These are phyloP conservation scores for Eucalyptus viminalis DNA, from an alignment of 345 rosid genomes.

Conservation along the genomic window DNA sequence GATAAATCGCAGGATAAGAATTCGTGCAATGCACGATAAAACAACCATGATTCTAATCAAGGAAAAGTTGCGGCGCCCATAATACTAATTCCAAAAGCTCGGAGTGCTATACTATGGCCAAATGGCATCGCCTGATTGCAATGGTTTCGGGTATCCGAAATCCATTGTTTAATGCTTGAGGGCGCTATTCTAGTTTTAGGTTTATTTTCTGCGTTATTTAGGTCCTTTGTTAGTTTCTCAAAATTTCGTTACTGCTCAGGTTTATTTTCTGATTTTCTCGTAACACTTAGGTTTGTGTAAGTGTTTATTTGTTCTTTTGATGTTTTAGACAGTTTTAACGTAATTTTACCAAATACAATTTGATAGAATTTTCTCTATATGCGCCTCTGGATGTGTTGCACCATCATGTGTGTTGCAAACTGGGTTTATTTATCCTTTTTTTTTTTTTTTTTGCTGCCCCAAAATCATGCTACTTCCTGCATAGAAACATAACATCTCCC, in stretches of 20 bases:
- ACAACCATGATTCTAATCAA: not conserved
- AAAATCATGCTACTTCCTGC: not conserved
- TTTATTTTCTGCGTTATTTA: rapidly evolving
- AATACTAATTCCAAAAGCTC: not conserved
- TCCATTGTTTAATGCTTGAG: not conserved
- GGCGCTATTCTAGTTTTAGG: not conserved
- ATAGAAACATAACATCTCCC: not conserved
- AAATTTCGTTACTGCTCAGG: not conserved
- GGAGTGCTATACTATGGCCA: not conserved
- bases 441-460: not conserved
- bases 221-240: not conserved
- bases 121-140: not conserved
- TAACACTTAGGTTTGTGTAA: not conserved
- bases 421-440: not conserved
- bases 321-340: not conserved
- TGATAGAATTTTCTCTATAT: not conserved
- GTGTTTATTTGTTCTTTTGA: not conserved
- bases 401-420: not conserved
- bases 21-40: not conserved
- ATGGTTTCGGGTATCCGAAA: not conserved
- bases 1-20: not conserved
- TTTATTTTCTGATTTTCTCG: not conserved
- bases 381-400: not conserved
- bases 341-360: not conserved
- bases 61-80: not conserved